A percentile compares a stretch with the other conserved stretches of the same genome.
Evolutionary conservation across 1,284 basidiomycete species (phyloP).

Genomic region (Ceratobasidium sp.): DNA sequence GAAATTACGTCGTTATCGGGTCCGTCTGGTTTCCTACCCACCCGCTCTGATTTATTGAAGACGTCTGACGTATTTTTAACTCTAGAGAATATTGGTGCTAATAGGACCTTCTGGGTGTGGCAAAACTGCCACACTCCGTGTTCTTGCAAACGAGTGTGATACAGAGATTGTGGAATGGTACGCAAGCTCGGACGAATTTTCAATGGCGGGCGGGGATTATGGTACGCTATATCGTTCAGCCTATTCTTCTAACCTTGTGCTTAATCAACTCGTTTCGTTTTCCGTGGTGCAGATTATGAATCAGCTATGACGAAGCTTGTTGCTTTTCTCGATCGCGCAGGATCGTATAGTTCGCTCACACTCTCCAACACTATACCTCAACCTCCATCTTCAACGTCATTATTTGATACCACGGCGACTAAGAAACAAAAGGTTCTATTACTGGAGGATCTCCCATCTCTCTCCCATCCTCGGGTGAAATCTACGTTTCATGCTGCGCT

Average conservation of each 20-base stretch:
- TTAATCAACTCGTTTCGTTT: no score
- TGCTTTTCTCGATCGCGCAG: slow-evolving; percentile 81
- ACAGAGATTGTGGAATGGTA: slow-evolving; percentile 92
- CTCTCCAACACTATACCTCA: slow-evolving; percentile 46
- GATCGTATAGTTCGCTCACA: slow-evolving; percentile 73
- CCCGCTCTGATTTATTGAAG: background rate
- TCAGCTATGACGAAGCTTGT: slow-evolving; percentile 80
- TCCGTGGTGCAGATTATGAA: slow-evolving; percentile 72
- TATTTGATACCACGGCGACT: slow-evolving; percentile 35
- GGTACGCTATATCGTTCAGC: slow-evolving; percentile 48
- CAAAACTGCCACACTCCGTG: slow-evolving; percentile 88
- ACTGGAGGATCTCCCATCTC: slow-evolving; percentile 93
- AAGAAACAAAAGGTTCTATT: slow-evolving; percentile 74
- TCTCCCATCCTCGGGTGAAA: slow-evolving; percentile 81
- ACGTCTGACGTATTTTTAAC: background rate
- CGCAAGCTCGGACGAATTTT: slow-evolving; percentile 68
- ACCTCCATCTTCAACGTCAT: slow-evolving; percentile 52
- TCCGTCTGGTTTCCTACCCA: slow-evolving; percentile 59
- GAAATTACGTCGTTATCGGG: slow-evolving; percentile 81
- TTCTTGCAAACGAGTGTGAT: slow-evolving; percentile 81
- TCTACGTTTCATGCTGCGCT: slow-evolving; percentile 82
- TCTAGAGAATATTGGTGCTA: slow-evolving; percentile 84
- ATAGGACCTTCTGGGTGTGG: slow-evolving; percentile 92
- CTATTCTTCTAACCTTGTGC: no score
- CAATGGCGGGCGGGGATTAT: slow-evolving; percentile 54